Percentiles rank a stretch among this genome's conserved stretches.
These are phyloP conservation scores for Fusarium verrucosum DNA, from an alignment of 2,329 filamentous ascomycete genomes.

Conservation along the genomic window DNA sequence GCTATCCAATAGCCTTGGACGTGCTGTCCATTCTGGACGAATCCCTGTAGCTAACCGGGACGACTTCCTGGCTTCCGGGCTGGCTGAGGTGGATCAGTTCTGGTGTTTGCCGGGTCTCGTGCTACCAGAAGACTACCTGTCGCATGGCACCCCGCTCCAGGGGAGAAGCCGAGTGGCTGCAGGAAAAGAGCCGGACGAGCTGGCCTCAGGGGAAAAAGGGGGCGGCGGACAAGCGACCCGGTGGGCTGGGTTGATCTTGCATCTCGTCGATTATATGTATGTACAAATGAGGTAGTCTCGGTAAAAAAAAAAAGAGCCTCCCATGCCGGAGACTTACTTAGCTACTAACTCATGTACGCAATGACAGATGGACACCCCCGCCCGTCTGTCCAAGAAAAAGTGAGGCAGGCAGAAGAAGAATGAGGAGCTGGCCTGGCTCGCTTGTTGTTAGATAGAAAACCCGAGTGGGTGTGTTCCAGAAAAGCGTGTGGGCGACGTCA, in stretches of 20 bases:
- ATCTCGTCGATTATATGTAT: conserved; percentile 38
- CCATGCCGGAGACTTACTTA: conserved; percentile 28
- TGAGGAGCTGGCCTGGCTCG: not conserved
- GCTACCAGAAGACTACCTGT: conserved; percentile 41
- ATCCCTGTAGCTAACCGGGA: conserved; percentile 35
- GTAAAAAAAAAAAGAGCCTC: conserved; percentile 19
- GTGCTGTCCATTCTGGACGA: conserved; percentile 18
- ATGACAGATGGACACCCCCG: conserved; percentile 34
- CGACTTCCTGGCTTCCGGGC: conserved; percentile 42
- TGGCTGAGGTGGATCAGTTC: conserved; percentile 30
- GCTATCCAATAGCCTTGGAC: conserved; percentile 32
- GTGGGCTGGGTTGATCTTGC: conserved; percentile 47
- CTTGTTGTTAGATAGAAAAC: not conserved
- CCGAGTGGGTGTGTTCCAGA: conserved; percentile 36
- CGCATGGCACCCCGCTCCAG: conserved; percentile 45
- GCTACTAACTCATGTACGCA: no score
- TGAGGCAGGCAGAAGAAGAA: conserved; percentile 22
- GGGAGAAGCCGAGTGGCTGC: conserved; percentile 44
- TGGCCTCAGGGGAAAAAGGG: conserved; percentile 45
- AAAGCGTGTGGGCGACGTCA: conserved; percentile 15
- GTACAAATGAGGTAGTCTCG: conserved; percentile 35
- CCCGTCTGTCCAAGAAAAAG: conserved; percentile 6
- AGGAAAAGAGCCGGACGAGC: conserved; percentile 20
- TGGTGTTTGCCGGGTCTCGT: conserved; percentile 38
- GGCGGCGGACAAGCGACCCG: conserved; percentile 44